Evolutionary conservation across 345 rosid genomes (phyloP), one percentile per base, ranked within the genome.

Genomic region (Euphorbia lathyris): DNA sequence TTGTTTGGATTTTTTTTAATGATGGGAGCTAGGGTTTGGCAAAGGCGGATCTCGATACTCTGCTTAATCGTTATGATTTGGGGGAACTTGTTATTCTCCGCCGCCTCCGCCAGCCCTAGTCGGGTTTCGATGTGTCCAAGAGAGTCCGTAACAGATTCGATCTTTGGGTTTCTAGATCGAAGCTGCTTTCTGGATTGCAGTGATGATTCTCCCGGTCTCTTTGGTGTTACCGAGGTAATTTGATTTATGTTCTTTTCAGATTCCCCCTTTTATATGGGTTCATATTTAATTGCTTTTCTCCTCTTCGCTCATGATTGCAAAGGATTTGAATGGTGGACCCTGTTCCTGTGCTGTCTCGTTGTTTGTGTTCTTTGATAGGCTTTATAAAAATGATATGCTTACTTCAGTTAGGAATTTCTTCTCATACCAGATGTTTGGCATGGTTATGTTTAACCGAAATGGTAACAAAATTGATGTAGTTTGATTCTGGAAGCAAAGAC

Each of bases 191-290:
- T 77, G 43, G 50, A 65, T 60, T 80, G 58, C 43, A 74, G n/a
- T 61, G 47, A 43, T 59, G 79, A 72, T 36, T 84, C 85, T 67
- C 64, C 77, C 70, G 19, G 43, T 60, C 76, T 83, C 51, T 58
- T 78, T 65, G 81, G 85, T 9, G 87, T 91, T 67, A 83, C 82
- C 27, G 91, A 91, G 94, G 98, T 93, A 79, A 13, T 27, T 65
- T 17, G 4, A 14, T 8, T 3, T 7, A 59, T 50, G 40, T 14
- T 51, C 20, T n/a, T 63, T 45, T 61, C 45, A 38, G 3, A 7
- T 2, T 45, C 43, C 22, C 50, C 30, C 6, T 19, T 58, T 66
- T 48, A 8, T 29, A 34, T 17, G 29, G 30, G 22, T 43, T 27
- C 1, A 1, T 9, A 45, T 7, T 34, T 19, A 2, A 34, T 43